Conservation (phyloP, 129 eudicot genomes). For the Cynara cardunculus region DNA sequence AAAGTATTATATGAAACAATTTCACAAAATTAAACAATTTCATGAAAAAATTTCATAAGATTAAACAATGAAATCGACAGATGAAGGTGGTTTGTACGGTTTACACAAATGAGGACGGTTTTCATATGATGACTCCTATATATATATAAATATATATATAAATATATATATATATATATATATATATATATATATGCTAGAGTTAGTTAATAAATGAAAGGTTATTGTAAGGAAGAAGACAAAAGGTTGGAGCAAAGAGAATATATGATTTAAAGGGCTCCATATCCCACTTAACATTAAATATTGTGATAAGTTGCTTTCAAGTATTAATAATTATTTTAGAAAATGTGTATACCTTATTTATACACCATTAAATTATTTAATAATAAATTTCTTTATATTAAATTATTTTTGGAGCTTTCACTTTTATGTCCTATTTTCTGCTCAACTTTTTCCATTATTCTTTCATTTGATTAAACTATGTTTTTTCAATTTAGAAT, state of each 20-base stretch:
- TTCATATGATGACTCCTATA: too few relatives aligned
- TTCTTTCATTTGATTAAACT: too few relatives aligned
- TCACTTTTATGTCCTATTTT: neutral
- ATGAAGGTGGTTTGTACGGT: too few relatives aligned
- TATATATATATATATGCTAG: neutral
- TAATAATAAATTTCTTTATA: neutral
- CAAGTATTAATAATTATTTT: neutral
- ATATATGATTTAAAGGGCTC: conserved; percentile 20
- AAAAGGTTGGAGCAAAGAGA: conserved; percentile 4
- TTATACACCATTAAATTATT: neutral
- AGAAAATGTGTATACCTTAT: neutral
- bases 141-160: too few relatives aligned
- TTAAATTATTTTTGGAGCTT: neutral
- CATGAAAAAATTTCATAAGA: too few relatives aligned
- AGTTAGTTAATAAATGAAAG: neutral
- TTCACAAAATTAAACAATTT: too few relatives aligned
- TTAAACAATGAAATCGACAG: too few relatives aligned
- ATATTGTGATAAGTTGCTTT: conserved; percentile 4
- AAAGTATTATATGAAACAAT: too few relatives aligned
- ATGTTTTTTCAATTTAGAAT: too few relatives aligned
- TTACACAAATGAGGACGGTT: too few relatives aligned
- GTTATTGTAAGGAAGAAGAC: conserved; percentile 4
- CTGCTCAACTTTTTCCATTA: too few relatives aligned
- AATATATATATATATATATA: neutral
- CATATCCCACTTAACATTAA: conserved; percentile 31